phyloP scores from a whole-genome alignment of 805 yeast species.

The Suhomyces faveliae region DNA sequence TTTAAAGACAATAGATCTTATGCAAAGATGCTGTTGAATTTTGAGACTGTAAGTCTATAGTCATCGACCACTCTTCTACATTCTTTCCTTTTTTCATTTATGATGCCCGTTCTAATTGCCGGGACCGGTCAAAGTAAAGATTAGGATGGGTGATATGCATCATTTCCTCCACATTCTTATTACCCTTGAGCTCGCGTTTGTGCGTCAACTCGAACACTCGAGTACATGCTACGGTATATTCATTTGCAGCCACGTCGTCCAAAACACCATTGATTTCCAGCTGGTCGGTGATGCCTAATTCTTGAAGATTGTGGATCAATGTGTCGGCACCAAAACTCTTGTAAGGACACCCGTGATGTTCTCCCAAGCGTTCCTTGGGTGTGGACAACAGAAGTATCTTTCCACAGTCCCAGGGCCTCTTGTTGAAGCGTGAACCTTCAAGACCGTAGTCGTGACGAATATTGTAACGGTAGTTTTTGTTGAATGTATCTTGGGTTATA shows the following conservation, averaged over 20 bases:
- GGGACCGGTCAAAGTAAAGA: conserved; percentile 76
- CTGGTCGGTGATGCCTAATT: conserved; percentile 65
- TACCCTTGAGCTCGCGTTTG: conserved; percentile 39
- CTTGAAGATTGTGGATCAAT: conserved; percentile 52
- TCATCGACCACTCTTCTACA: background rate
- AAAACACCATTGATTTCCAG: conserved; percentile 56
- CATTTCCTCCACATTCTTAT: conserved; percentile 42
- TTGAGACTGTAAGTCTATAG: too few species aligned
- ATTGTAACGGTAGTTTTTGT: conserved; percentile 85
- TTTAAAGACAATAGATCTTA: too few species aligned
- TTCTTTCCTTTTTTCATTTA: background rate
- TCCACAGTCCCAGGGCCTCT: conserved; percentile 82
- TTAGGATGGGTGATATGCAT: conserved; percentile 82
- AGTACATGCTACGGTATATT: conserved; percentile 85
- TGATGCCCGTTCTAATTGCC: conserved; percentile 46
- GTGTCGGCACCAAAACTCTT: conserved; percentile 69
- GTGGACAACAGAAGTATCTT: conserved; percentile 57
- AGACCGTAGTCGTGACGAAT: conserved; percentile 88
- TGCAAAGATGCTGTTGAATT: too few species aligned
- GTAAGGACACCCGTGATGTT: conserved; percentile 92
- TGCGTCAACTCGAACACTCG: conserved; percentile 79
- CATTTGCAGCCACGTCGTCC: conserved; percentile 65
- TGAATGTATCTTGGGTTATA: conserved; percentile 69
- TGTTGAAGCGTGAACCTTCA: conserved; percentile 85
- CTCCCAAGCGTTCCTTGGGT: conserved; percentile 66